Evolutionary conservation across 257 asterid species (phyloP).

Genomic region (Plantago elongata): DNA sequence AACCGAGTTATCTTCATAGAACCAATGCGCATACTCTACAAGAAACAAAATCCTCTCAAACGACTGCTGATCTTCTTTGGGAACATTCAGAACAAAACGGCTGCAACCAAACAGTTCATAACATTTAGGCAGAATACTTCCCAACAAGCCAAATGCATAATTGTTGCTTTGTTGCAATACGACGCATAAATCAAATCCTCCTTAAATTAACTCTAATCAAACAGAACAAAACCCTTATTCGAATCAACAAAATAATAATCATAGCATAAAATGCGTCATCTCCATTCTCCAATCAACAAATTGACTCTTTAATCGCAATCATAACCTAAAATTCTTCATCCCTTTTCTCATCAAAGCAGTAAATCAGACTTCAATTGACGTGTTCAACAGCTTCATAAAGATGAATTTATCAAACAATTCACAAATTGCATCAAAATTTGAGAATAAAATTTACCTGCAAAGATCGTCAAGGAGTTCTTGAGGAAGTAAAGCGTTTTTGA

Average conservation of each 20-base stretch:
- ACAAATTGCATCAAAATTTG: too few relatives aligned
- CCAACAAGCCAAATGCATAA: neutral
- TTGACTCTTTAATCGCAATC: neutral
- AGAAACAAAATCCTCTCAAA: constrained; percentile 97
- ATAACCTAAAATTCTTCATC: neutral
- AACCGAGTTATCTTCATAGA: constrained; percentile 89
- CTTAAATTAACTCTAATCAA: neutral
- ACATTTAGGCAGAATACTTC: neutral
- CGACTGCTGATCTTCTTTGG: constrained; percentile 95
- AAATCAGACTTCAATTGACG: neutral
- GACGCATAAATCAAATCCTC: neutral
- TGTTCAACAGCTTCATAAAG: neutral
- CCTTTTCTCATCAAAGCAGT: neutral
- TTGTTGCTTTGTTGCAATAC: neutral
- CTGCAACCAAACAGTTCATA: constrained; percentile 38
- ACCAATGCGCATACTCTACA: constrained; percentile 98
- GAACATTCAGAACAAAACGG: constrained; percentile 95
- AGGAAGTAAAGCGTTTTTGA: constrained; percentile 81
- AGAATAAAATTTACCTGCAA: constrained; percentile 52
- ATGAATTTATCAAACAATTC: neutral
- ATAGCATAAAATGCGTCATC: neutral
- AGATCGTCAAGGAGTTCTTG: constrained; percentile 96
- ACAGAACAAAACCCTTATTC: neutral
- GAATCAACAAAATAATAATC: constrained; percentile 10
- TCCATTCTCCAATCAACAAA: neutral